phyloP scores from a whole-genome alignment of 805 yeast genomes.

The Candida boidinii region DNA sequence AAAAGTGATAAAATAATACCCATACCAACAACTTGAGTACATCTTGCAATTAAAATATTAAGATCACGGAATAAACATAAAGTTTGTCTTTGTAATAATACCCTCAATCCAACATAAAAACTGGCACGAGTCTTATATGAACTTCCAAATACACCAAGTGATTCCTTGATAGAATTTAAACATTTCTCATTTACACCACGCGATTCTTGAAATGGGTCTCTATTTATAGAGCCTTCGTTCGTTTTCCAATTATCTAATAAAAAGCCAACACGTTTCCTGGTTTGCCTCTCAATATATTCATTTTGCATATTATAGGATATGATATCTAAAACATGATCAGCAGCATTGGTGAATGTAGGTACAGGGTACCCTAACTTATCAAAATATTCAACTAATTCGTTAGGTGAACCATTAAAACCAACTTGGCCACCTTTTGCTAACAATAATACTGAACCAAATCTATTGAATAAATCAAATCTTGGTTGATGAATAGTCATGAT shows the following conservation, averaged over 20 bases:
- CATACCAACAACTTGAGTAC: conserved; percentile 54
- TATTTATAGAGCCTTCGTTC: not conserved
- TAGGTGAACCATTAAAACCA: conserved; percentile 55
- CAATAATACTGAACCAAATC: conserved; percentile 64
- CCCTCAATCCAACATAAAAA: conserved; percentile 25
- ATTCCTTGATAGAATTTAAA: conserved; percentile 9
- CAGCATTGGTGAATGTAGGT: conserved; percentile 58
- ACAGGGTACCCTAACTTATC: conserved; percentile 39
- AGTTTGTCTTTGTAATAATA: conserved; percentile 28
- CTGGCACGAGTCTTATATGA: conserved; percentile 22
- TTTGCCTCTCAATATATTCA: conserved; percentile 29
- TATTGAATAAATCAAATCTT: conserved; percentile 50
- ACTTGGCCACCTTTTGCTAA: conserved; percentile 68
- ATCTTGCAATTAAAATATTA: conserved; percentile 56
- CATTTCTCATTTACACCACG: not conserved
- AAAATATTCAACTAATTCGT: conserved; percentile 40
- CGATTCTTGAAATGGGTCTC: not conserved
- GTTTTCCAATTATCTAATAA: conserved; percentile 31
- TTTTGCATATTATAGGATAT: conserved; percentile 49
- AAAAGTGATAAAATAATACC: conserved; percentile 61
- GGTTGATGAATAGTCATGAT: conserved; percentile 83
- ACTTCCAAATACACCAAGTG: conserved; percentile 17
- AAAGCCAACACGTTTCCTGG: conserved; percentile 30
- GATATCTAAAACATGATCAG: conserved; percentile 67
- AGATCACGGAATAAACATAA: conserved; percentile 38